Percentiles rank a stretch among this genome's conserved stretches.
Evolutionary conservation across 2,329 filamentous ascomycete genomes (phyloP).

Genomic region (Colletotrichum musicola): DNA sequence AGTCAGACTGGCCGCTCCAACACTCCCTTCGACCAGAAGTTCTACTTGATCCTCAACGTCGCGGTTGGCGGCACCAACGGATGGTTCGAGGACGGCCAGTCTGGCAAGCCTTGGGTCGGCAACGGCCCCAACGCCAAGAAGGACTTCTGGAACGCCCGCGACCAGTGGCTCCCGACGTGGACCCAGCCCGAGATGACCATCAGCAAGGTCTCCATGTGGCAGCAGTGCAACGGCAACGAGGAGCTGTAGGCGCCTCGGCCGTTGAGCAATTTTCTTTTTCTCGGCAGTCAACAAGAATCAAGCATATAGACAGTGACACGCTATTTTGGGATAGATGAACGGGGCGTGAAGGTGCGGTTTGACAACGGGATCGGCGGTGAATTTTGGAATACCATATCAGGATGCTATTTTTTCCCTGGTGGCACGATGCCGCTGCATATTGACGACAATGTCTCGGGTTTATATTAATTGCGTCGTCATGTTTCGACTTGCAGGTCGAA

Average conservation of each 20-base stretch:
- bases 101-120: conserved; percentile 85
- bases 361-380: conserved; percentile 24
- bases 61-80: conserved; percentile 84
- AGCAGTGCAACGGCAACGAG: conserved; percentile 75
- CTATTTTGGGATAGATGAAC: conserved; percentile 34
- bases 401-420: conserved; percentile 1
- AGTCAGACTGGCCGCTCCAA: conserved; percentile 68
- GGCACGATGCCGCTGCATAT: conserved; percentile 9
- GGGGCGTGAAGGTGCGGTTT: conserved; percentile 24
- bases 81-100: conserved; percentile 82
- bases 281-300: conserved; percentile 1
- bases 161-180: conserved; percentile 80
- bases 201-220: conserved; percentile 77
- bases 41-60: conserved; percentile 82
- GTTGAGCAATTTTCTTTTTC: not conserved
- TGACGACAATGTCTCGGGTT: conserved; percentile 18
- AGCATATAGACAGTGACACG: conserved; percentile 35
- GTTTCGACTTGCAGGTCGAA: not conserved
- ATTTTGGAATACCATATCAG: conserved; percentile 31
- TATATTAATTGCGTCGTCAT: conserved; percentile 6
- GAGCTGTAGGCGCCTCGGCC: conserved; percentile 51
- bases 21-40: conserved; percentile 81
- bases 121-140: conserved; percentile 72
- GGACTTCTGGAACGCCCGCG: conserved; percentile 81
- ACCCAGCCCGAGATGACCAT: conserved; percentile 75